Conservation (phyloP, 1,284 basidiomycete genomes). For the Mycena citricolor region DNA sequence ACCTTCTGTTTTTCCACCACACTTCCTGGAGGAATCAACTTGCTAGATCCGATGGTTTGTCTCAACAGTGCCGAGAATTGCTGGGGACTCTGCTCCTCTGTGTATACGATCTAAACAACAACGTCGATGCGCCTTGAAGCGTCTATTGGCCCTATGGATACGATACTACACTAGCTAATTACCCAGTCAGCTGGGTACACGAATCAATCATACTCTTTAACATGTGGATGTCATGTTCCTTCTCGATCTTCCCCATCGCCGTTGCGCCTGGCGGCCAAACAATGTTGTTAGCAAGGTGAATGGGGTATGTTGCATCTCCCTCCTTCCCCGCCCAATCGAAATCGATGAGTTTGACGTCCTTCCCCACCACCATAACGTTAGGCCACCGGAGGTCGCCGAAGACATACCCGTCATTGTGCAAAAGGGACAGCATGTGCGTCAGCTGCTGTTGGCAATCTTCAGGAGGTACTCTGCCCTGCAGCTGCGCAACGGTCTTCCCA, state of each 20-base stretch:
- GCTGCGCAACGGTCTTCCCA: conserved; percentile 9
- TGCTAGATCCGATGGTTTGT: too few species aligned
- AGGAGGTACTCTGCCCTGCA: not conserved
- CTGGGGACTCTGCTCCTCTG: too few species aligned
- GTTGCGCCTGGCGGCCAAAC: conserved; percentile 15
- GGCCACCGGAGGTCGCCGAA: conserved; percentile 27
- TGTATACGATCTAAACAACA: too few species aligned
- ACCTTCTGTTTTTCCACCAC: too few species aligned
- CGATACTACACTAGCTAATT: too few species aligned
- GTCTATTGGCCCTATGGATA: too few species aligned
- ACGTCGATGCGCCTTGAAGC: too few species aligned
- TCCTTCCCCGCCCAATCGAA: conserved; percentile 29
- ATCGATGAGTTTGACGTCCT: conserved; percentile 23
- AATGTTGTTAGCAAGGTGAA: conserved; percentile 15
- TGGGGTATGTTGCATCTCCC: conserved; percentile 24
- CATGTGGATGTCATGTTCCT: conserved; percentile 21
- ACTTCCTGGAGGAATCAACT: too few species aligned
- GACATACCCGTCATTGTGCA: conserved; percentile 23
- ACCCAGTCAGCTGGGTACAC: too few species aligned
- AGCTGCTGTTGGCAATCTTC: conserved; percentile 6
- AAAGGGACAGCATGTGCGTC: conserved; percentile 2
- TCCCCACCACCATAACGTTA: conserved; percentile 23
- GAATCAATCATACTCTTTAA: conserved; percentile 12
- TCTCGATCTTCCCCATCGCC: conserved; percentile 12
- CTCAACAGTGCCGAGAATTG: too few species aligned